Evolutionary conservation across 306 rosid species (phyloP).

Genomic region (Cucumis hystrix): DNA sequence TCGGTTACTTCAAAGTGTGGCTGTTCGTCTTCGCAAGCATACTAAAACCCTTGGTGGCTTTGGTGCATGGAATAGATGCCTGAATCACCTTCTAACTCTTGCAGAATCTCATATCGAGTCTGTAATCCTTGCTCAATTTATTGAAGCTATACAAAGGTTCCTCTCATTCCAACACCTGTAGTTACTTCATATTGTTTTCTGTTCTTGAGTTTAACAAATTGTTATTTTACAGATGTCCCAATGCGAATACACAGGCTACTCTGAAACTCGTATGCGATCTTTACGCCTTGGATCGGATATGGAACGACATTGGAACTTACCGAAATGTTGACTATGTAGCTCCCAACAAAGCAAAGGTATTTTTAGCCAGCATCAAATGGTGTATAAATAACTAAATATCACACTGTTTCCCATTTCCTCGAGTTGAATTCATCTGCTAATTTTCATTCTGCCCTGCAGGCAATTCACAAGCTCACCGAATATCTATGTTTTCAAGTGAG

Average conservation of each 20-base stretch:
- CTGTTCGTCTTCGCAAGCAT: slow-evolving; percentile 71
- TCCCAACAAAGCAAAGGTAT: slow-evolving; percentile 96
- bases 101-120: slow-evolving; percentile 93
- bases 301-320: slow-evolving; percentile 98
- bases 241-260: slow-evolving; percentile 67
- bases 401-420: background rate
- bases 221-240: slow-evolving; percentile 48
- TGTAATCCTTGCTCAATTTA: slow-evolving; percentile 78
- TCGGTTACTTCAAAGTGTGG: slow-evolving; percentile 83
- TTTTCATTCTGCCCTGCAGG: slow-evolving; percentile 23
- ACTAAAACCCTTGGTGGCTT: slow-evolving; percentile 73
- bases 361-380: background rate
- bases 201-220: slow-evolving; percentile 14
- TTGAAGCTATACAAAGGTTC: slow-evolving; percentile 77
- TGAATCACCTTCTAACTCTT: slow-evolving; percentile 88
- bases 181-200: slow-evolving; percentile 3
- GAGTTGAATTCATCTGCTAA: background rate
- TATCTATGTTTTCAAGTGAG: slow-evolving; percentile 86
- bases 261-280: slow-evolving; percentile 87
- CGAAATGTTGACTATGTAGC: slow-evolving; percentile 93
- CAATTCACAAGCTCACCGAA: slow-evolving; percentile 74
- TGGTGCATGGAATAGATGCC: slow-evolving; percentile 97
- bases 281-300: slow-evolving; percentile 82
- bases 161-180: slow-evolving; percentile 5
- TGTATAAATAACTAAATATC: background rate